Percentiles rank a stretch among this genome's conserved stretches.
phyloP scores from a whole-genome alignment of 1,139 yeast genomes.

The Petasospora fabianii region DNA sequence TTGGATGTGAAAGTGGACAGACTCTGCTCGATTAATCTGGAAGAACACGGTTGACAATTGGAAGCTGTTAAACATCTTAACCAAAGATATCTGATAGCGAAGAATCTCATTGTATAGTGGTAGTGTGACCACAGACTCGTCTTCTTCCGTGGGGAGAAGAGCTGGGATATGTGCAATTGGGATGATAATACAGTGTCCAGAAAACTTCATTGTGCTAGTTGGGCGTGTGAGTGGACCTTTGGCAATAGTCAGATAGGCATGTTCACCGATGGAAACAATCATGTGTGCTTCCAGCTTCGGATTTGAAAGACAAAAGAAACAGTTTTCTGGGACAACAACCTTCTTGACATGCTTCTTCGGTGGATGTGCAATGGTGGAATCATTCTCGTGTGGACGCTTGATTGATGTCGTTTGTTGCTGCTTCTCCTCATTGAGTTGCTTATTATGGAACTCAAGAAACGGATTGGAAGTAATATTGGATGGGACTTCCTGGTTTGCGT shows the following conservation, averaged over 20 bases:
- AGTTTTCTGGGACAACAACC: constrained; percentile 48
- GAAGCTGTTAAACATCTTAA: constrained; percentile 37
- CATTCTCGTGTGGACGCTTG: constrained; percentile 9
- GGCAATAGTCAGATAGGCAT: constrained; percentile 70
- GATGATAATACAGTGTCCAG: constrained; percentile 83
- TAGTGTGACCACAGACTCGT: constrained; percentile 24
- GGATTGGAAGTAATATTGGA: constrained; percentile 37
- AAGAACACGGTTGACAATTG: constrained; percentile 50
- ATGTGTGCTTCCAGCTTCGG: constrained; percentile 77
- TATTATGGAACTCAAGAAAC: constrained; percentile 23
- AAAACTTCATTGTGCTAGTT: constrained; percentile 42
- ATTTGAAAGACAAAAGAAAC: constrained; percentile 84
- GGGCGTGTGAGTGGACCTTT: constrained; percentile 79
- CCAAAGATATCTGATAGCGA: constrained; percentile 43
- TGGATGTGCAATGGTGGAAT: not conserved
- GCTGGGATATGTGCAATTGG: constrained; percentile 73
- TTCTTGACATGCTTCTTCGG: constrained; percentile 19
- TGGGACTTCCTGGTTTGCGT: constrained; percentile 13
- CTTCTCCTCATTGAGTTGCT: not conserved
- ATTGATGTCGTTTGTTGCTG: not conserved
- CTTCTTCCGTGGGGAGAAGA: constrained; percentile 20
- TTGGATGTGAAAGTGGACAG: constrained; percentile 67
- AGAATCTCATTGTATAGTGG: constrained; percentile 39
- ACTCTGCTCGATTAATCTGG: constrained; percentile 53
- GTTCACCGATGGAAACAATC: constrained; percentile 70